Percentiles rank a stretch among this genome's conserved stretches.
Evolutionary conservation across 768 basidiomycete genomes (phyloP).

Genomic region (Tylopilus cervinicoccineus): DNA sequence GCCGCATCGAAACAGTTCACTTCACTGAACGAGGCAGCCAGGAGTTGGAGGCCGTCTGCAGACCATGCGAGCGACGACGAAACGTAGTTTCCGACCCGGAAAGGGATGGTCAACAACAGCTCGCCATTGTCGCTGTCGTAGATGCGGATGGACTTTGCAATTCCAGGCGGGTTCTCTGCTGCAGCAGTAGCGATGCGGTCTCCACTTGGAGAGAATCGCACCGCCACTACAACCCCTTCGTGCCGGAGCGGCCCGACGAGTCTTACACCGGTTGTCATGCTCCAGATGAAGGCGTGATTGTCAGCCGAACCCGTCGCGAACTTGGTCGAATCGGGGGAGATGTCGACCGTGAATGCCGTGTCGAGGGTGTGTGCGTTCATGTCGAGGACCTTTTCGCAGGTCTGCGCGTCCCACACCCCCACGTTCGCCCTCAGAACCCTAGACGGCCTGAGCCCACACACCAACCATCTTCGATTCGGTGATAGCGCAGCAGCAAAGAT

Average conservation of each 20-base stretch:
- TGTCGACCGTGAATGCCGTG: background rate
- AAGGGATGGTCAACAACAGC: background rate
- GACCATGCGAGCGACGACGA: background rate
- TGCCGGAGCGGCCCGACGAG: background rate
- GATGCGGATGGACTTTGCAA: background rate
- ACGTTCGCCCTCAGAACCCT: background rate
- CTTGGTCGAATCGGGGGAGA: background rate
- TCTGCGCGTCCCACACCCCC: background rate
- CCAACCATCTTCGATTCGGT: background rate
- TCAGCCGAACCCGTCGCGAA: background rate
- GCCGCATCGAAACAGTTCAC: background rate
- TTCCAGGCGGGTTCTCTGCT: background rate
- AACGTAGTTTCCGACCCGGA: background rate
- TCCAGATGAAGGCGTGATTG: background rate
- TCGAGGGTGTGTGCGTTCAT: background rate
- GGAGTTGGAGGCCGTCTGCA: background rate
- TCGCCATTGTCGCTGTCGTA: background rate
- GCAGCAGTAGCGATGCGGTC: background rate
- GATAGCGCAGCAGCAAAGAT: background rate
- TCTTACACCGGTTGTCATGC: background rate
- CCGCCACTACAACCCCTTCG: background rate
- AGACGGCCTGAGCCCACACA: background rate
- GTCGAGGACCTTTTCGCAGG: background rate
- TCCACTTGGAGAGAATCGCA: background rate
- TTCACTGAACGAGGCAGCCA: background rate